These are phyloP conservation scores for Solanum chiquidenum DNA, from an alignment of 257 asterid species.

Conservation along the genomic window DNA sequence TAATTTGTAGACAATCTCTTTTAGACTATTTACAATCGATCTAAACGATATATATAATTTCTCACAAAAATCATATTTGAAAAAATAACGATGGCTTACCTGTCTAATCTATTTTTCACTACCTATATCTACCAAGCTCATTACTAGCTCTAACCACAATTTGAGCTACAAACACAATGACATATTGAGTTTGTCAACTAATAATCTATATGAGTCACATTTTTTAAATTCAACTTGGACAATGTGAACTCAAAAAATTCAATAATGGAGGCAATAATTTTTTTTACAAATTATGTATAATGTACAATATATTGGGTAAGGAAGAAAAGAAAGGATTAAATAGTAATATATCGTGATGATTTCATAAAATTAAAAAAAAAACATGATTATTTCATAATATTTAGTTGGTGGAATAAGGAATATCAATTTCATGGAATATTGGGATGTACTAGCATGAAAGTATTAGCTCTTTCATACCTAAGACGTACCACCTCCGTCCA, in stretches of 20 bases:
- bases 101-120: not conserved
- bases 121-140: not conserved
- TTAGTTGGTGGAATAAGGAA: not conserved
- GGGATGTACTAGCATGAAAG: not conserved
- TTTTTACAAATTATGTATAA: not conserved
- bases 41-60: not conserved
- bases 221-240: not conserved
- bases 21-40: not conserved
- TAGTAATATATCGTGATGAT: not conserved
- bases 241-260: not conserved
- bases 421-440: not conserved
- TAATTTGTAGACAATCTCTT: not conserved
- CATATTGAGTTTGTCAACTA: not conserved
- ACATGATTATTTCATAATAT: too few species aligned
- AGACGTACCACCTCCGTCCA: too few species aligned
- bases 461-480: too few species aligned
- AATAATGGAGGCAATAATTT: not conserved
- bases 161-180: not conserved
- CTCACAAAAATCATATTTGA: not conserved
- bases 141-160: not conserved
- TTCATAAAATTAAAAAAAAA: too few species aligned
- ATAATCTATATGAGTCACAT: not conserved
- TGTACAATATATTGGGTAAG: not conserved
- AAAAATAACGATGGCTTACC: not conserved
- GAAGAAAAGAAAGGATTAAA: not conserved